Conservation (phyloP, 495 filamentous ascomycete genomes). For the Aspergillus biplanus region DNA sequence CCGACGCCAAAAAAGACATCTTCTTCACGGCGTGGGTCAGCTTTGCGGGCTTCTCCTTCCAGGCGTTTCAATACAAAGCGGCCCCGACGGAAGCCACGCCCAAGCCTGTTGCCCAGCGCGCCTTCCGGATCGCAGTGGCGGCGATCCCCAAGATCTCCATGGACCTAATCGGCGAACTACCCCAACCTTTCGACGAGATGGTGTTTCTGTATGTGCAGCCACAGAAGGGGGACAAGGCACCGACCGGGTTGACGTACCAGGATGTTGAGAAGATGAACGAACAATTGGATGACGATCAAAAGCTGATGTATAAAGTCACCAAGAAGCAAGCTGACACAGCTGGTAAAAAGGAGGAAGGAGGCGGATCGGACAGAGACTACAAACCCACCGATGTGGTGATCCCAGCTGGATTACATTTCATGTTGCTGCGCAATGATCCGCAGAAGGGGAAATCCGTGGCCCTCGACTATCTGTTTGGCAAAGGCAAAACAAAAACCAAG, state of each 20-base stretch:
- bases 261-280: conserved; percentile 27
- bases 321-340: neutral
- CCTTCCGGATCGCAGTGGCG: neutral
- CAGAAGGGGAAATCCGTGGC: conserved; percentile 18
- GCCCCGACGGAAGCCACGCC: neutral
- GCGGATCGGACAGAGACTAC: neutral
- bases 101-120: conserved; percentile 2
- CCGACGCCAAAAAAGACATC: neutral
- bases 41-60: neutral
- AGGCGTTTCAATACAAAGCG: conserved; percentile 4
- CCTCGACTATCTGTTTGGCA: conserved; percentile 36
- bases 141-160: conserved; percentile 33
- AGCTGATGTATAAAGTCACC: conserved; percentile 14
- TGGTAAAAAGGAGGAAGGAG: neutral
- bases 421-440: conserved; percentile 24
- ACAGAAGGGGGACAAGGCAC: conserved; percentile 2
- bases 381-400: conserved; percentile 28
- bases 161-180: conserved; percentile 34
- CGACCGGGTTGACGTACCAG: conserved; percentile 19
- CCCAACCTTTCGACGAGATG: conserved; percentile 49
- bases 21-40: conserved; percentile 2
- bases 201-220: conserved; percentile 41
- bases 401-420: conserved; percentile 33
- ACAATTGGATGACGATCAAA: conserved; percentile 10
- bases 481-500: conserved; percentile 1